A percentile compares a stretch with the other conserved stretches of the same genome.
Conservation (phyloP, 2,329 filamentous ascomycete species). For the Blumeriella jaapii region DNA sequence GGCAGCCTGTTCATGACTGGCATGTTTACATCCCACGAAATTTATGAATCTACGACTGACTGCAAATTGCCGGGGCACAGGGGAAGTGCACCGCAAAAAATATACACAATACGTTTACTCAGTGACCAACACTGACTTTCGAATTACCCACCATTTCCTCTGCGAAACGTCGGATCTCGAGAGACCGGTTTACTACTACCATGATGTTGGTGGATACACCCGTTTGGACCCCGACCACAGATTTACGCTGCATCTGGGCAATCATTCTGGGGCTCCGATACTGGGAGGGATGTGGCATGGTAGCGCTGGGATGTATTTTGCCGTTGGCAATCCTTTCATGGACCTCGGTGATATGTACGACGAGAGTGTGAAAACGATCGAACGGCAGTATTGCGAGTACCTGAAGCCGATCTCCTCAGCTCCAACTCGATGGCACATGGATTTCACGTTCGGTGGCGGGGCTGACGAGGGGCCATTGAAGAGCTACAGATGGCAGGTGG, state of each 20-base stretch:
- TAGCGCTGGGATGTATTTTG: constrained; percentile 5
- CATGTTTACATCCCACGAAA: too few relatives aligned
- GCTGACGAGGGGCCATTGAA: not conserved
- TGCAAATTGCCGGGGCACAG: too few relatives aligned
- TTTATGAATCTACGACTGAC: too few relatives aligned
- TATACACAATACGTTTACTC: constrained; percentile 4
- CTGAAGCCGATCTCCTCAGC: constrained; percentile 3
- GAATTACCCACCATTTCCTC: constrained; percentile 3
- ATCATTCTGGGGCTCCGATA: not conserved
- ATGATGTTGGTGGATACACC: constrained; percentile 3
- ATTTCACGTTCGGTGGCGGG: constrained; percentile 1
- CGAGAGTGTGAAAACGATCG: not conserved
- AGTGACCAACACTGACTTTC: not conserved
- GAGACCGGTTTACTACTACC: constrained; percentile 4
- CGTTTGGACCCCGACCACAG: constrained; percentile 2
- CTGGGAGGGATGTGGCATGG: constrained; percentile 3
- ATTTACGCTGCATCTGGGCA: constrained; percentile 1
- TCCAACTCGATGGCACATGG: constrained; percentile 4
- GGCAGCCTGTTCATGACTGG: too few relatives aligned
- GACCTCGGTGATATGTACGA: not conserved
- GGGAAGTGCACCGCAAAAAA: not conserved
- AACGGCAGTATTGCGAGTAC: constrained; percentile 3
- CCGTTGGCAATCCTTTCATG: constrained; percentile 1
- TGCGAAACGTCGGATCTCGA: constrained; percentile 1
- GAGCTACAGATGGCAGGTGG: constrained; percentile 4